Evolutionary conservation across 2,329 filamentous ascomycete genomes (phyloP).

Genomic region (Paecilomyces sp.): DNA sequence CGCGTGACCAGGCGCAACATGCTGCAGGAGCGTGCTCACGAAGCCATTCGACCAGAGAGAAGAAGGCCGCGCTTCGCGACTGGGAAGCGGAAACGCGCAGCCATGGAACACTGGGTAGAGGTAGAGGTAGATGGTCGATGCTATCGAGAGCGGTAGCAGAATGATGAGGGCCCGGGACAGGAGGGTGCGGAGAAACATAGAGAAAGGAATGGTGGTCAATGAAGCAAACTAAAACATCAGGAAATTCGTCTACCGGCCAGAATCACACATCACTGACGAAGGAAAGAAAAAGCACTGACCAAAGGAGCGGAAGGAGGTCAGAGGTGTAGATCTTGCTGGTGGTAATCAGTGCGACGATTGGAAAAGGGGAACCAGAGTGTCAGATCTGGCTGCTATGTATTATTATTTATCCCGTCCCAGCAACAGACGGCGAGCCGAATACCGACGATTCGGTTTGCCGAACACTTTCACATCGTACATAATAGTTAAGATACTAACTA

Average conservation of each 20-base stretch:
- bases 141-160: slow-evolving; percentile 59
- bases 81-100: slow-evolving; percentile 67
- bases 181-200: slow-evolving; percentile 45
- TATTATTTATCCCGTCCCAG: not conserved
- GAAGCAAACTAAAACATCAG: not conserved
- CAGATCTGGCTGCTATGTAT: not conserved
- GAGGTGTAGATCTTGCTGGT: not conserved
- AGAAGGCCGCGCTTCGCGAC: slow-evolving; percentile 1
- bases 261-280: not conserved
- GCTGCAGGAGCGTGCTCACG: slow-evolving; percentile 30
- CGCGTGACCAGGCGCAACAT: slow-evolving; percentile 16
- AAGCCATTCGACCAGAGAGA: slow-evolving; percentile 13
- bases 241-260: not conserved
- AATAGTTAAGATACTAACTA: too few relatives aligned
- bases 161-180: slow-evolving; percentile 41
- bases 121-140: slow-evolving; percentile 73
- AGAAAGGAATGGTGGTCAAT: slow-evolving; percentile 12
- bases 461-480: not conserved
- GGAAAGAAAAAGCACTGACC: not conserved
- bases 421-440: not conserved
- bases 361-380: not conserved
- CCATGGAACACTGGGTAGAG: slow-evolving; percentile 73
- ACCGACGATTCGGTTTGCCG: not conserved
- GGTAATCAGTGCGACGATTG: not conserved
- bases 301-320: not conserved